Percentiles rank a stretch among this genome's conserved stretches.
Evolutionary conservation across 768 basidiomycete species (phyloP).

Genomic region (Boletus rubropictus): DNA sequence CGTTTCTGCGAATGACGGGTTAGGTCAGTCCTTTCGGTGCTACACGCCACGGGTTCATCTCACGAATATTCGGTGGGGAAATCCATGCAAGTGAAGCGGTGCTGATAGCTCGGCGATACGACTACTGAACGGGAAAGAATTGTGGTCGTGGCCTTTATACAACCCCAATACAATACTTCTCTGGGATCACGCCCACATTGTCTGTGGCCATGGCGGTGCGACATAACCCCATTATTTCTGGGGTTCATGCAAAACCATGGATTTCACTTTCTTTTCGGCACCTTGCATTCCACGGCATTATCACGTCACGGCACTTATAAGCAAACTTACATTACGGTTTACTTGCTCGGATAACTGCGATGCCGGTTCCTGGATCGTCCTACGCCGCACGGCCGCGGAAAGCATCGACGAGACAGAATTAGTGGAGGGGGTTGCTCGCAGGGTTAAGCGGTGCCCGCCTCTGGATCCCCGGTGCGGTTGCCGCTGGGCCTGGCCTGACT

Average conservation of each 20-base stretch:
- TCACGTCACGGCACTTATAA: constrained; percentile 20
- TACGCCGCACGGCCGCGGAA: constrained; percentile 27
- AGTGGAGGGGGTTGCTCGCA: constrained; percentile 2
- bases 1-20: not conserved
- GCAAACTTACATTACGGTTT: constrained; percentile 25
- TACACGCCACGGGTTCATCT: constrained; percentile 8
- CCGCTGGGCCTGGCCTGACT: too few relatives aligned
- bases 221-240: too few relatives aligned
- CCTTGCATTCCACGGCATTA: not conserved
- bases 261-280: constrained; percentile 6
- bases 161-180: too few relatives aligned
- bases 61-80: constrained; percentile 21
- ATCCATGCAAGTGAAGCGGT: constrained; percentile 12
- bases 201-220: constrained; percentile 7
- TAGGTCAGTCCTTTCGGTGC: constrained; percentile 1
- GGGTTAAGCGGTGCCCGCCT: not conserved
- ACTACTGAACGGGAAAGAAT: constrained; percentile 3
- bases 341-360: constrained; percentile 12
- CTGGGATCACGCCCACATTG: not conserved
- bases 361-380: constrained; percentile 28
- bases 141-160: constrained; percentile 1
- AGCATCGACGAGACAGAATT: constrained; percentile 5
- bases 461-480: too few relatives aligned
- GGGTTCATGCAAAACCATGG: constrained; percentile 8
- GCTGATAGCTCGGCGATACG: constrained; percentile 21